phyloP scores from a whole-genome alignment of 768 basidiomycete genomes.

The Lentinula raphanica region DNA sequence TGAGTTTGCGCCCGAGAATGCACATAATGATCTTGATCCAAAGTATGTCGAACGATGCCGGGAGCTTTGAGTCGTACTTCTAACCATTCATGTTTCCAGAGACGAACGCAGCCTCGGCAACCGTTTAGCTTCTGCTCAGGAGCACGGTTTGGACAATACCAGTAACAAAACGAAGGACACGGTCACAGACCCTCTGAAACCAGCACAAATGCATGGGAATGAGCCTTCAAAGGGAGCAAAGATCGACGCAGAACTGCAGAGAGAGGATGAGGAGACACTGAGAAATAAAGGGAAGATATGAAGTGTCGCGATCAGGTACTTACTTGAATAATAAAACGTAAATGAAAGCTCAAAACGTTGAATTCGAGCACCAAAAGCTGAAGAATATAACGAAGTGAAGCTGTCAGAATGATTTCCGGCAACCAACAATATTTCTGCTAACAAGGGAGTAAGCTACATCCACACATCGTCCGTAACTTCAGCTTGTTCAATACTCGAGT shows the following conservation, averaged over 20 bases:
- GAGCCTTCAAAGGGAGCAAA: constrained; percentile 53
- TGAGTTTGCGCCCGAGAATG: constrained; percentile 27
- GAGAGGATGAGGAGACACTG: constrained; percentile 45
- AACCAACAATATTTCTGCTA: too few species aligned
- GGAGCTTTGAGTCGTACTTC: too few species aligned
- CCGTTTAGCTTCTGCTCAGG: constrained; percentile 27
- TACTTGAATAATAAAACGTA: too few species aligned
- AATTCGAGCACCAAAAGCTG: too few species aligned
- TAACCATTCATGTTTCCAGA: constrained; percentile 22
- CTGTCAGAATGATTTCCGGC: too few species aligned
- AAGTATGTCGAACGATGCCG: constrained; percentile 32
- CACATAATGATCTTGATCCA: constrained; percentile 36
- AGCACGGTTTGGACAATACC: constrained; percentile 26
- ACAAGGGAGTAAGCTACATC: too few species aligned
- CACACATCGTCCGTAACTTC: too few species aligned
- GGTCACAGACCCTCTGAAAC: constrained; percentile 40
- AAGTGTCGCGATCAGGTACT: neutral
- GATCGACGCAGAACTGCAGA: constrained; percentile 51
- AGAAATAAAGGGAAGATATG: constrained; percentile 33
- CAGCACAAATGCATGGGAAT: constrained; percentile 49
- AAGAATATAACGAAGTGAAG: too few species aligned
- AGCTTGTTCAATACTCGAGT: too few species aligned
- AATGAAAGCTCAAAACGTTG: too few species aligned
- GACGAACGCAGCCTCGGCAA: constrained; percentile 39
- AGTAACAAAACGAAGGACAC: constrained; percentile 23